Base-by-base conservation (phyloP, 495 filamentous ascomycete species). In the Penicillium desertorum region DNA sequence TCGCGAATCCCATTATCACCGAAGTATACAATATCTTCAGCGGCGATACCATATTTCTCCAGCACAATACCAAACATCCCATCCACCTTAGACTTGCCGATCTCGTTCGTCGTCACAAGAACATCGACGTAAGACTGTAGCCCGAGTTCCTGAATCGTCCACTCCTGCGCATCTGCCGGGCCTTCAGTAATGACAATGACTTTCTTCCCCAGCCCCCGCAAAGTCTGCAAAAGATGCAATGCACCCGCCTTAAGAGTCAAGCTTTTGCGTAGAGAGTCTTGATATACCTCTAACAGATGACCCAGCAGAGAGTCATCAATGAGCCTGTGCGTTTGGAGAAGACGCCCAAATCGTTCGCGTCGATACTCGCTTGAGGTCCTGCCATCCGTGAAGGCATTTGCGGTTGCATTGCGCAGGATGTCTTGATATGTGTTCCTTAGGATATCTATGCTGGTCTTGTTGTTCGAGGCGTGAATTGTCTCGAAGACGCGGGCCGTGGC, bases 121-220 rank as follows among this genome's bases (percentile, higher is more conserved):
- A 73, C 54, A 56, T 76, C 72, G 16, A 79, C 47, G 42, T 56
- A 71, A 2, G 54, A 57, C 52, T n/a, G 12, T 11, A 72, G 37
- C 0, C 70, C 73, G 14, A 76, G 60, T 37, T 66, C 57, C 14
- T 58, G 39, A 0, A 76, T 34, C 3, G 74, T 75, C 71, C 70
- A 75, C 48, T 67, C 62, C 50, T 78, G 75, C 6, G 74, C 71
- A 64, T 76, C 74, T 30, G 68, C 60, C 0, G 71, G 73, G 2
- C 74, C 72, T 46, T 76, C 75, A 0, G 74, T 77, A 5, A 77
- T 37, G 4, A 74, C 37, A 29, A 69, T 64, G 11, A 76, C 46
- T 19, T 68, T 71, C 56, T 76, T 76, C 12, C 57, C 65, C 1
- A 57, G 54, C 1, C 7, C 10, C 30, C 60, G 64, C 5, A 74